A percentile compares a stretch with the other conserved stretches of the same genome.
These are phyloP conservation scores for Sinapis alba DNA, from an alignment of 441 rosid species.

Conservation along the genomic window DNA sequence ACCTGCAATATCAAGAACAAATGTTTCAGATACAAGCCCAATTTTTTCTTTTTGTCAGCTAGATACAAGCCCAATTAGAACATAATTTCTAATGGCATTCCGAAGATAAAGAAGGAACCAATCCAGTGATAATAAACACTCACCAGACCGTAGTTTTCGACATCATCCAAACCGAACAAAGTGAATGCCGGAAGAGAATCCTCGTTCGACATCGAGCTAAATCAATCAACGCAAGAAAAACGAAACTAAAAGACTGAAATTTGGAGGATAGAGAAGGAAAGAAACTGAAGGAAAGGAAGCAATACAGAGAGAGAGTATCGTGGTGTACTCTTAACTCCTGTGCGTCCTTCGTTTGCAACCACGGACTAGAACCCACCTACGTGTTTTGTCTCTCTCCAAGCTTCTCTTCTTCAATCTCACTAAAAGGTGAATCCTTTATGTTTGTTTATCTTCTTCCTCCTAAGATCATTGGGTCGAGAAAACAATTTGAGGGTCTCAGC, in stretches of 20 bases:
- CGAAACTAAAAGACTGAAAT: slow-evolving; percentile 1
- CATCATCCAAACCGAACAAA: slow-evolving; percentile 56
- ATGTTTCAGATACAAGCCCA: not conserved
- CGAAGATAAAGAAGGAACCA: not conserved
- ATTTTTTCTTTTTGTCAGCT: too few species aligned
- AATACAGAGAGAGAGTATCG: slow-evolving; percentile 40
- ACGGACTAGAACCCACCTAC: slow-evolving; percentile 65
- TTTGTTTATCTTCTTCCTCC: slow-evolving; percentile 12
- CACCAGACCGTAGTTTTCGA: slow-evolving; percentile 64
- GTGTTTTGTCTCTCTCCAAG: slow-evolving; percentile 43
- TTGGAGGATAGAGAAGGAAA: not conserved
- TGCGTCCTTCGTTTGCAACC: slow-evolving; percentile 52
- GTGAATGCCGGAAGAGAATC: slow-evolving; percentile 42
- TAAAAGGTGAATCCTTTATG: slow-evolving; percentile 26
- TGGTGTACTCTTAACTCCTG: slow-evolving; percentile 38
- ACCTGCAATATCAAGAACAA: slow-evolving; percentile 47
- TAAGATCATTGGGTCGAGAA: not conserved
- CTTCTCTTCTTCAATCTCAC: slow-evolving; percentile 11
- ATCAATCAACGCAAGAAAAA: not conserved
- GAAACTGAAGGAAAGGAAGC: slow-evolving; percentile 28
- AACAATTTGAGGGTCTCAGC: not conserved
- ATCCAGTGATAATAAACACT: not conserved
- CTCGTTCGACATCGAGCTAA: slow-evolving; percentile 47
- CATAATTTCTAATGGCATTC: slow-evolving; percentile 21
- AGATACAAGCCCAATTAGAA: too few species aligned